Conservation (phyloP, 169 alveolate genomes). For the Plasmodium yoelii region DNA sequence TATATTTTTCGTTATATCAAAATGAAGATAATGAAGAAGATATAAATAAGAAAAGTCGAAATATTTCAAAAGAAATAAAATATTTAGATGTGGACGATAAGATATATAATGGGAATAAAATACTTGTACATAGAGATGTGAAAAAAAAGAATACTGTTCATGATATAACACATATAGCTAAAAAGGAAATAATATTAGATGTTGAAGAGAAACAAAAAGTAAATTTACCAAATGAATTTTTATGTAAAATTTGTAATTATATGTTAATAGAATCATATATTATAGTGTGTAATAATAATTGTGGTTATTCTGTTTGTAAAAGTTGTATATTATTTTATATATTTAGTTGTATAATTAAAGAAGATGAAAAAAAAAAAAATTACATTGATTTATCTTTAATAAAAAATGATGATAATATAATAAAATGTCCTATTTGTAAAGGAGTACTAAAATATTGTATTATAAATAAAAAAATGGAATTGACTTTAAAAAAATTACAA, state of each 20-base stretch:
- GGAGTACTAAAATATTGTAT: constrained; percentile 60
- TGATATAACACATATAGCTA: constrained; percentile 74
- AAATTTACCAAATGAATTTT: constrained; percentile 57
- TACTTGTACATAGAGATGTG: constrained; percentile 56
- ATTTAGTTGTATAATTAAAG: constrained; percentile 7
- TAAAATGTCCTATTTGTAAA: constrained; percentile 63
- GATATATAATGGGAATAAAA: constrained; percentile 61
- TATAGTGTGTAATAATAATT: constrained; percentile 67
- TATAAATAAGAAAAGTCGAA: background rate
- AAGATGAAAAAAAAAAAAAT: constrained; percentile 34
- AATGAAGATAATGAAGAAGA: constrained; percentile 17
- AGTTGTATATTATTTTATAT: constrained; percentile 64
- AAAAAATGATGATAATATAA: background rate
- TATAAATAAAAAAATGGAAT: constrained; percentile 46
- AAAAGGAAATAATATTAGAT: constrained; percentile 62
- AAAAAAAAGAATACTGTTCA: constrained; percentile 29
- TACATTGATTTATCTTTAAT: constrained; percentile 10
- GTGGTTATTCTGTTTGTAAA: constrained; percentile 77
- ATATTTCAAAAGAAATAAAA: constrained; percentile 3
- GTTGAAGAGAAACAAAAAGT: constrained; percentile 48
- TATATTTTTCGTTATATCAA: constrained; percentile 43
- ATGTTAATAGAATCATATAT: constrained; percentile 42
- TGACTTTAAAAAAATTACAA: constrained; percentile 44
- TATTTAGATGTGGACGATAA: constrained; percentile 48
- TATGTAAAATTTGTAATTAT: constrained; percentile 64